Evolutionary conservation across 2,329 filamentous ascomycete species (phyloP).

Genomic region (Pseudogymnoascus sp.): DNA sequence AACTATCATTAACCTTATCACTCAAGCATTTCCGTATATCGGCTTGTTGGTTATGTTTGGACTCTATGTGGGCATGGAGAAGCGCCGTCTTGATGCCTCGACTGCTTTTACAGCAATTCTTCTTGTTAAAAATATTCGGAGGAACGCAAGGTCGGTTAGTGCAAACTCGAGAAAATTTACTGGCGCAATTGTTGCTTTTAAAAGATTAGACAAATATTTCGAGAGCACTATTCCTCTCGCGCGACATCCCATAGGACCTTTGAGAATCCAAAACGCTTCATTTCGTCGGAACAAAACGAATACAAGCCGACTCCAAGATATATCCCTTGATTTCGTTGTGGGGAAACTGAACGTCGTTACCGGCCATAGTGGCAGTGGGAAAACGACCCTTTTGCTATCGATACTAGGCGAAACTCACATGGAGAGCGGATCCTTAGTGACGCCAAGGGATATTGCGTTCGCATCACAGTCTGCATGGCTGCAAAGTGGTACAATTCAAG

Average conservation of each 20-base stretch:
- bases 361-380: slow-evolving; percentile 58
- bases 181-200: too few species aligned
- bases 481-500: too few species aligned
- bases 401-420: slow-evolving; percentile 28
- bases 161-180: too few species aligned
- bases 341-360: slow-evolving; percentile 36
- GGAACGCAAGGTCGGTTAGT: slow-evolving; percentile 13
- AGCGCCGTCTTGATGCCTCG: slow-evolving; percentile 45
- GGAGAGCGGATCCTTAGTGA: slow-evolving; percentile 38
- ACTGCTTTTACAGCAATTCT: slow-evolving; percentile 51
- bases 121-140: slow-evolving; percentile 46
- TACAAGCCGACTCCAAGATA: slow-evolving; percentile 16
- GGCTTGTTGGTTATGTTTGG: slow-evolving; percentile 48
- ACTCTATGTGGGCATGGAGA: slow-evolving; percentile 42
- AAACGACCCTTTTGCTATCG: slow-evolving; percentile 39
- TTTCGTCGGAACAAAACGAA: too few species aligned
- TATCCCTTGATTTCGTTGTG: too few species aligned
- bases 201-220: slow-evolving; percentile 32
- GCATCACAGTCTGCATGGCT: slow-evolving; percentile 31
- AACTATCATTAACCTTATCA: slow-evolving; percentile 38
- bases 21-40: slow-evolving; percentile 45
- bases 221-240: slow-evolving; percentile 7
- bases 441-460: slow-evolving; percentile 56
- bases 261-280: too few species aligned
- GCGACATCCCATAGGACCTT: slow-evolving; percentile 11